Conservation (phyloP, 1,284 basidiomycete genomes). For the Rhodotorula sp. region DNA sequence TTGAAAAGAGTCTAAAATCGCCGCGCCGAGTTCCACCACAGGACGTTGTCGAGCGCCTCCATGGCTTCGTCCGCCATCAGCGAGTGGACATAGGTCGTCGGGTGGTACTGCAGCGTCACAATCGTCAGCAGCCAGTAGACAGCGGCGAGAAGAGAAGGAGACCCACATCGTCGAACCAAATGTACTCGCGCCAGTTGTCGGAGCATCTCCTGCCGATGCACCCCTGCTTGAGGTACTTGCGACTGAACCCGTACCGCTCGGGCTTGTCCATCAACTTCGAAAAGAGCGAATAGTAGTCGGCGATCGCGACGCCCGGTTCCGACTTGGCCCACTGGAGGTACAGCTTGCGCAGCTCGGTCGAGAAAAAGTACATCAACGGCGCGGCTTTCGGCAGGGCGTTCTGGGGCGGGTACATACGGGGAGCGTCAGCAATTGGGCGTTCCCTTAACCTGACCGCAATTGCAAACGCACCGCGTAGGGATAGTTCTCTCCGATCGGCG, state of each 20-base stretch:
- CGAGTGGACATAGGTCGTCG: slow-evolving; percentile 16
- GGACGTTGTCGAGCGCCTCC: slow-evolving; percentile 16
- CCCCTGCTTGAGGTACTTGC: slow-evolving; percentile 10
- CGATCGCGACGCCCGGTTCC: slow-evolving; percentile 13
- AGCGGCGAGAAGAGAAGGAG: neutral
- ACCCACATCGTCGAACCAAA: slow-evolving; percentile 24
- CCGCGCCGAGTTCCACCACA: slow-evolving; percentile 1
- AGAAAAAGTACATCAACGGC: slow-evolving; percentile 13
- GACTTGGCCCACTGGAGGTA: slow-evolving; percentile 16
- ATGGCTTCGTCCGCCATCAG: slow-evolving; percentile 15
- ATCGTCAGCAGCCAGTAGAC: neutral
- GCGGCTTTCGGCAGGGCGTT: slow-evolving; percentile 23
- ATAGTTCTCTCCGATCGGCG: slow-evolving; percentile 27
- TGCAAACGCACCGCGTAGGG: slow-evolving; percentile 11
- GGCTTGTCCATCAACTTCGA: slow-evolving; percentile 11
- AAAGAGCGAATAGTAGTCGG: slow-evolving; percentile 23
- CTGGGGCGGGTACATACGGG: neutral
- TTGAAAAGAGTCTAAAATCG: too few relatives aligned
- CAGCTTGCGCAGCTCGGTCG: slow-evolving; percentile 17
- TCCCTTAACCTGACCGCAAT: too few relatives aligned
- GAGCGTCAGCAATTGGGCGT: neutral
- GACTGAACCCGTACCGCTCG: slow-evolving; percentile 12
- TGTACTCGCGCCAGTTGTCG: slow-evolving; percentile 11
- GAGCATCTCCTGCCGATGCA: slow-evolving; percentile 15
- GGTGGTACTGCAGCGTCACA: slow-evolving; percentile 7